A percentile compares a stretch with the other conserved stretches of the same genome.
Conservation (phyloP, 192 early-diverging fungal species). For the Mortierella hygrophila region DNA sequence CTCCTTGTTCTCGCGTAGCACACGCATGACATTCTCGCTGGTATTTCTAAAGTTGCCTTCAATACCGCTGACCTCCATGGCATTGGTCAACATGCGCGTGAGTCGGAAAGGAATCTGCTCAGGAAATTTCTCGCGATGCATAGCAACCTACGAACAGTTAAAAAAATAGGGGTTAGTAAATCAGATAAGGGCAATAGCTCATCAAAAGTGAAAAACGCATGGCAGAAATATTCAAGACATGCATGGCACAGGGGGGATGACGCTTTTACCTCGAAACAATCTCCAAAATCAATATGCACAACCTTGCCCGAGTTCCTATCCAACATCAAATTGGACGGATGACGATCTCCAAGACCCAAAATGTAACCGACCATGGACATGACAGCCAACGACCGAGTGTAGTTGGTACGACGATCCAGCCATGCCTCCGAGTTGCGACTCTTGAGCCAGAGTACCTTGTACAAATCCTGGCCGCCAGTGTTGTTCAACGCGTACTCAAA, state of each 20-base stretch:
- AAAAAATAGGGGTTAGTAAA: background rate
- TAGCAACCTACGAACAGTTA: slow-evolving; percentile 75
- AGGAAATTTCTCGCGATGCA: slow-evolving; percentile 96
- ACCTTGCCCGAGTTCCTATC: slow-evolving; percentile 90
- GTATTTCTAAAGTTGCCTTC: slow-evolving; percentile 97
- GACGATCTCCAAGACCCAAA: slow-evolving; percentile 95
- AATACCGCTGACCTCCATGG: slow-evolving; percentile 98
- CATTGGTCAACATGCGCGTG: slow-evolving; percentile 96
- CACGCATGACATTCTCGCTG: slow-evolving; percentile 96
- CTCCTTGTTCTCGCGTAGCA: slow-evolving; percentile 94
- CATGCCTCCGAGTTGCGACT: slow-evolving; percentile 96
- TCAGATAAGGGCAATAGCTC: background rate
- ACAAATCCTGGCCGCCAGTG: slow-evolving; percentile 92
- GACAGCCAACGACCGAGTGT: slow-evolving; percentile 92
- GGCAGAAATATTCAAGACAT: slow-evolving; percentile 8
- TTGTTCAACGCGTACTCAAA: slow-evolving; percentile 93
- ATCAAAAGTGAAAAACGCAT: background rate
- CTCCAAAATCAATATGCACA: slow-evolving; percentile 98
- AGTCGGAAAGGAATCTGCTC: slow-evolving; percentile 99
- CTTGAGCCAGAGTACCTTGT: slow-evolving; percentile 94
- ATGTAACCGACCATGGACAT: slow-evolving; percentile 99
- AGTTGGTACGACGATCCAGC: slow-evolving; percentile 95
- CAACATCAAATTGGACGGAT: slow-evolving; percentile 96
- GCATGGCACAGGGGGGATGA: background rate
- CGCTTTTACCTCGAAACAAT: slow-evolving; percentile 90